phyloP scores from a whole-genome alignment of 768 basidiomycete genomes.

The Boletus vinaceobasis region DNA sequence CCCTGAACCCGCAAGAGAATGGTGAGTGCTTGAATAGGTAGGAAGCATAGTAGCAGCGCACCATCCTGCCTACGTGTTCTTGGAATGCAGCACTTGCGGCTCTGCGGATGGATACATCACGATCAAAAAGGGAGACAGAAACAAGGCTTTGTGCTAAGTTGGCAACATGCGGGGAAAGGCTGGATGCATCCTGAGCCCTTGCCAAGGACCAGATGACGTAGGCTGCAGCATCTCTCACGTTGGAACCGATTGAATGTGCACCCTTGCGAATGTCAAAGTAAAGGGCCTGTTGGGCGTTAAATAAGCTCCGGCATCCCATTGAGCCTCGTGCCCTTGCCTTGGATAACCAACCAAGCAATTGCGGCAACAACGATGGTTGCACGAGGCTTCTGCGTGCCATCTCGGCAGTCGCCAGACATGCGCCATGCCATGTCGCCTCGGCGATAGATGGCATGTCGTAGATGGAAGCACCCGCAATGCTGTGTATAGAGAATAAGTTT shows the following conservation, averaged over 20 bases:
- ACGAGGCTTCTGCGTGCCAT: slow-evolving; percentile 82
- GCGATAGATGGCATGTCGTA: slow-evolving; percentile 75
- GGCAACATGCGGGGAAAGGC: slow-evolving; percentile 58
- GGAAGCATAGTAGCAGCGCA: slow-evolving; percentile 37
- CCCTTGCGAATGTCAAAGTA: slow-evolving; percentile 91
- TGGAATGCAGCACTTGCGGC: slow-evolving; percentile 98
- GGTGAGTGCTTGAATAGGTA: slow-evolving; percentile 9
- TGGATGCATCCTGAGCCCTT: slow-evolving; percentile 60
- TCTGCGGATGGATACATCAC: slow-evolving; percentile 90
- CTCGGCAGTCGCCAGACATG: slow-evolving; percentile 89
- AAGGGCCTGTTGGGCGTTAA: slow-evolving; percentile 57
- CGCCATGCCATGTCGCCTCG: slow-evolving; percentile 93
- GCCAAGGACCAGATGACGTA: slow-evolving; percentile 96
- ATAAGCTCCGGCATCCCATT: slow-evolving; percentile 9
- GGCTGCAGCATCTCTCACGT: slow-evolving; percentile 89
- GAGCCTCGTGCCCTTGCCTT: slow-evolving; percentile 49
- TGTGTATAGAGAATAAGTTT: slow-evolving; percentile 73
- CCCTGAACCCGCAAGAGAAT: slow-evolving; percentile 47
- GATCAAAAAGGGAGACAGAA: slow-evolving; percentile 83
- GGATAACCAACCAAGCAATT: slow-evolving; percentile 73
- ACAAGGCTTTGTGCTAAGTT: slow-evolving; percentile 68
- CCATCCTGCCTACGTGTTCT: slow-evolving; percentile 92
- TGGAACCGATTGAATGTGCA: slow-evolving; percentile 90
- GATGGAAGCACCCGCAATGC: slow-evolving; percentile 55
- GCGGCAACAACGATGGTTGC: slow-evolving; percentile 49